phyloP scores from a whole-genome alignment of 805 yeast genomes.

The Torulaspora indica region DNA sequence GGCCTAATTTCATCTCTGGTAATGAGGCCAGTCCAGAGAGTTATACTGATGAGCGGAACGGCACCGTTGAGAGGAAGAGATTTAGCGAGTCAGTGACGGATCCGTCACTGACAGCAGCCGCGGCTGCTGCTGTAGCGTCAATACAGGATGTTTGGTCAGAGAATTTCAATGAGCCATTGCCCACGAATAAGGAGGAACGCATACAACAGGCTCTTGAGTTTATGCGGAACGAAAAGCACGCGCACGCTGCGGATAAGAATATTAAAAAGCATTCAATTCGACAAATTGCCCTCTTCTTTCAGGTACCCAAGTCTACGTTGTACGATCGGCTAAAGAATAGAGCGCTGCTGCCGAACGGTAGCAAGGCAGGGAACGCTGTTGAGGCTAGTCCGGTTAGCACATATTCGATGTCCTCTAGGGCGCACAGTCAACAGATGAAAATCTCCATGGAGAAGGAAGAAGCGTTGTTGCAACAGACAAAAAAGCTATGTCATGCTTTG shows the following conservation, averaged over 20 bases:
- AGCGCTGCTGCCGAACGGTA: not conserved
- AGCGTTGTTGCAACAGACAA: slow-evolving; percentile 17
- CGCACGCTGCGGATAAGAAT: slow-evolving; percentile 11
- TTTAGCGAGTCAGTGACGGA: slow-evolving; percentile 8
- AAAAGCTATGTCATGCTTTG: slow-evolving; percentile 15
- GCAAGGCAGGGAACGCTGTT: not conserved
- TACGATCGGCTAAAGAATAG: slow-evolving; percentile 25
- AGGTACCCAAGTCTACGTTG: slow-evolving; percentile 28
- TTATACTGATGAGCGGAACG: slow-evolving; percentile 4
- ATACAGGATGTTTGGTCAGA: slow-evolving; percentile 22
- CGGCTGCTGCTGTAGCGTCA: slow-evolving; percentile 20
- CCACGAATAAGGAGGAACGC: slow-evolving; percentile 42
- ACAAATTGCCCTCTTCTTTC: slow-evolving; percentile 26
- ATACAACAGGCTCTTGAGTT: slow-evolving; percentile 26
- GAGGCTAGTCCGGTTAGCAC: slow-evolving; percentile 1
- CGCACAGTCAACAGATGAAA: slow-evolving; percentile 29
- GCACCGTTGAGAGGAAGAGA: slow-evolving; percentile 4
- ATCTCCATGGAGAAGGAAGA: slow-evolving; percentile 21
- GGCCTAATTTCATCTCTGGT: slow-evolving; percentile 6
- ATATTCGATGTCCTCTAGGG: slow-evolving; percentile 12
- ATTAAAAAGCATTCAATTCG: slow-evolving; percentile 24
- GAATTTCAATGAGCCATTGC: slow-evolving; percentile 38
- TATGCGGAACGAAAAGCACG: slow-evolving; percentile 20
- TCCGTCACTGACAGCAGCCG: slow-evolving; percentile 15
- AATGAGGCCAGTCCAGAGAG: slow-evolving; percentile 5